phyloP scores from a whole-genome alignment of 129 eudicot genomes.

The Pseudognaphalium luteoalbum region DNA sequence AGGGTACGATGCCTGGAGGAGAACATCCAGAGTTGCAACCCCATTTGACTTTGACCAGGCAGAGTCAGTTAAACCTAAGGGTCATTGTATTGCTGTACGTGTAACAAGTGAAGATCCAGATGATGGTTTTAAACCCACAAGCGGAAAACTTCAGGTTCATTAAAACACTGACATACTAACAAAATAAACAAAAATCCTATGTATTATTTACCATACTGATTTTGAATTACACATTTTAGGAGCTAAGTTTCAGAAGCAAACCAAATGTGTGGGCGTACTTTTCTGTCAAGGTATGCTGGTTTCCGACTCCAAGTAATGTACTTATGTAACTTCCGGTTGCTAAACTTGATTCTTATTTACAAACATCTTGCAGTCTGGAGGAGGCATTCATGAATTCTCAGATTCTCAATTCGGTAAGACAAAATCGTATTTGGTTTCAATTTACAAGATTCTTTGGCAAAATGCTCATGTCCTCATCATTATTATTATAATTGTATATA shows the following conservation, averaged over 20 bases:
- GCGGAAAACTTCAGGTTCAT: conserved; percentile 88
- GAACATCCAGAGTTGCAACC: conserved; percentile 70
- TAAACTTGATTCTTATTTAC: conserved; percentile 21
- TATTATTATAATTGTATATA: background rate
- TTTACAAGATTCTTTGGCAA: conserved; percentile 7
- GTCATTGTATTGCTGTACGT: conserved; percentile 99
- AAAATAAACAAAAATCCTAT: background rate
- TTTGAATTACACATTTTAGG: conserved; percentile 43
- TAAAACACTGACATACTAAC: conserved; percentile 1
- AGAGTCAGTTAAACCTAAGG: conserved; percentile 80
- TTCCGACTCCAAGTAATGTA: background rate
- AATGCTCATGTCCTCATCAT: background rate
- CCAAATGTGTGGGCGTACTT: conserved; percentile 99
- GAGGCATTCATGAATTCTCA: conserved; percentile 99
- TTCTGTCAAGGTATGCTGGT: conserved; percentile 77
- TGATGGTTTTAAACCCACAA: conserved; percentile 97
- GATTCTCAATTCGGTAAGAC: conserved; percentile 97
- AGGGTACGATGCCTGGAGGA: conserved; percentile 95
- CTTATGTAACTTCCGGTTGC: background rate
- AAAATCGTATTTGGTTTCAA: conserved; percentile 5
- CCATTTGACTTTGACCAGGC: conserved; percentile 91
- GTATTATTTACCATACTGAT: conserved; percentile 11
- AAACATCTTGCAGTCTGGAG: conserved; percentile 77
- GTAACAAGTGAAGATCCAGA: conserved; percentile 99
- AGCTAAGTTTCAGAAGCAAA: conserved; percentile 96